Evolutionary conservation across 345 rosid species (phyloP), one percentile per base, ranked within the genome.

Genomic region (Ceriops decandra): DNA sequence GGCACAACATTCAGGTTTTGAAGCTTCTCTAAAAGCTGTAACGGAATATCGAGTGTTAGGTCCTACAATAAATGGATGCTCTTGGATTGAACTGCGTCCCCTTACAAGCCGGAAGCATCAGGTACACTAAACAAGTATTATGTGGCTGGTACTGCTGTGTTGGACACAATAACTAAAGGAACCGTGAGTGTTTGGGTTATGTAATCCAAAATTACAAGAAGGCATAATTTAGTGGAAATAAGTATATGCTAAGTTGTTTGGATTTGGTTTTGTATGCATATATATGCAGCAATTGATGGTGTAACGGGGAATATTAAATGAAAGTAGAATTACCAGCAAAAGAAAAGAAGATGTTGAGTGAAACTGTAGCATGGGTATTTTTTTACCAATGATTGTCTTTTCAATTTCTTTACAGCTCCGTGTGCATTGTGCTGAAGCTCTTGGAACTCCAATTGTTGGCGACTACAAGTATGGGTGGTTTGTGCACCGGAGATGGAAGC

Each of bases 381-480:
- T 42, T 42, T 2, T 13, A 13, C 17, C 15, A 42, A 42, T 42
- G 49, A 42, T 11, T 3, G 26, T 49, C 56, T 74, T 26, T 64
- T 66, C 61, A n/a, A 54, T 57, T 51, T 51, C 66, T 56, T 26
- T 27, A 73, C 83, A 92, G 98, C 84, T 92, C 49, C 91, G 95
- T 2, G 91, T 92, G n/a, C 98, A 90, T 78, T 92, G 95, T 67
- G 95, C 95, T 2, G 98, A 93, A 83, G 96, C 97, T 64, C 91
- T 93, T 1, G 98, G 97, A 53, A 90, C 96, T 52, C 98, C 98
- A 17, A 86, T 88, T 62, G 95, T 93, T 58, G 93, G 98, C 1
- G 96, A 93, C 79, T 93, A 88, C 47, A 87, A 90, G 71, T 93
- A 93, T 36, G 97, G 97, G 51, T 93, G 98, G 98, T 90, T 85